Conservation (phyloP, 257 asterid species). For the Capsicum pubescens region DNA sequence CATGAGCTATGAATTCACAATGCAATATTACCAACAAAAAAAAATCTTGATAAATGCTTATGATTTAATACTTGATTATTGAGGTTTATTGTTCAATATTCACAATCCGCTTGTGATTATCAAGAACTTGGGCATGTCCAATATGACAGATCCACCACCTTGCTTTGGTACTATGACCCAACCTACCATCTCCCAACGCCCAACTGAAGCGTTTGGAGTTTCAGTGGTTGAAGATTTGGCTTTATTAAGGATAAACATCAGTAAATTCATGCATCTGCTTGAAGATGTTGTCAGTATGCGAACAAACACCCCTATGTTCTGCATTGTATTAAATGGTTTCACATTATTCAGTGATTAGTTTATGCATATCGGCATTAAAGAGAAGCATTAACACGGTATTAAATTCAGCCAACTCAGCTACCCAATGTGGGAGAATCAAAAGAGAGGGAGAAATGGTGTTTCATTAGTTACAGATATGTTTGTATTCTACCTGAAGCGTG, state of each 20-base stretch:
- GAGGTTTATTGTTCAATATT: constrained; percentile 12
- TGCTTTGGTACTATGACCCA: constrained; percentile 19
- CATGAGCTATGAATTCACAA: constrained; percentile 13
- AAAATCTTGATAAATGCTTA: neutral
- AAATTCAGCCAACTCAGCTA: neutral
- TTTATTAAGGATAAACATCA: constrained; percentile 15
- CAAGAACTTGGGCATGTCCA: constrained; percentile 19
- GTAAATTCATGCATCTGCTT: neutral
- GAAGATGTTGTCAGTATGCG: constrained; percentile 2
- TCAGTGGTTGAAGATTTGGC: constrained; percentile 13
- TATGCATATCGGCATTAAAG: constrained; percentile 20
- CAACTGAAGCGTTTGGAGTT: neutral
- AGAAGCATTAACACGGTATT: neutral
- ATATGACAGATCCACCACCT: constrained; percentile 12
- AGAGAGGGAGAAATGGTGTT: neutral
- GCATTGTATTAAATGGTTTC: constrained; percentile 15
- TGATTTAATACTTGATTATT: constrained; percentile 18
- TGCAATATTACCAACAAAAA: neutral
- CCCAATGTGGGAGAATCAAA: neutral
- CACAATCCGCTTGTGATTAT: constrained; percentile 14
- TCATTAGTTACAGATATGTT: constrained; percentile 11
- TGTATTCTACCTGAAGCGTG: neutral
- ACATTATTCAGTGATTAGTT: neutral
- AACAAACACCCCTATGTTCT: neutral
- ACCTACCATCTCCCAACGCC: constrained; percentile 22